Base-by-base conservation (phyloP, 192 early-diverging fungal genomes). In the Umbelopsis isabellina region DNA sequence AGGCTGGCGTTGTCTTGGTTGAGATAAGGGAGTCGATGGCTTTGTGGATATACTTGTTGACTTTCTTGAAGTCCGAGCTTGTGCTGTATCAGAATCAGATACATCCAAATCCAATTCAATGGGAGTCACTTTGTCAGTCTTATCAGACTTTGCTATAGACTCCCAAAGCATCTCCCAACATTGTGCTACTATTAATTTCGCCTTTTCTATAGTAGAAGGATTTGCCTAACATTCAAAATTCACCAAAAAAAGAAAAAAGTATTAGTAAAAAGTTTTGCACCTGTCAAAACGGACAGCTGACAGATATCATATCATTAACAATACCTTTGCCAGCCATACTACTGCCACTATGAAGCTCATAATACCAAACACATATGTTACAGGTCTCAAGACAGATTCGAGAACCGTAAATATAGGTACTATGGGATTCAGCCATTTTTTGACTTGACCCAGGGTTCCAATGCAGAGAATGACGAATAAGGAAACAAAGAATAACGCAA, bases 391-490 rank as follows among this genome's bases (percentile, higher is more conserved):
- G 4, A 61, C 30, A 33, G 30, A 61, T 25, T 35, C 13, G 15
- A 61, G 18, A 4, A 16, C 12, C 13, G 55, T n/a, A 30, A 61
- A 61, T 35, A 35, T 61, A 35, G 55, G 55, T 61, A 61, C 16
- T 35, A 61, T 61, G 18, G 55, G 55, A 33, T 61, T 15, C 7
- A 61, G 30, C 55, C 55, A 61, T 61, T 61, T 61, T 30, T 61
- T 61, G 25, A 61, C 27, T 16, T 61, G 55, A 18, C 55, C 55
- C 55, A 61, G 55, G 10, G 55, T 61, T 35, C 55, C 55, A 18
- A 61, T 61, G 30, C 55, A 61, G 16, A 61, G 55, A n/a, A 61
- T 61, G 55, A 61, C 27, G 18, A 61, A 30, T 61, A 61, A 35
- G 16, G 55, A 61, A 61, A 61, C 30, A 25, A 61, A 61, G 55